Evolutionary conservation across 345 rosid species (phyloP), one percentile per base, ranked within the genome.

Genomic region (Conringia planisiliqua): DNA sequence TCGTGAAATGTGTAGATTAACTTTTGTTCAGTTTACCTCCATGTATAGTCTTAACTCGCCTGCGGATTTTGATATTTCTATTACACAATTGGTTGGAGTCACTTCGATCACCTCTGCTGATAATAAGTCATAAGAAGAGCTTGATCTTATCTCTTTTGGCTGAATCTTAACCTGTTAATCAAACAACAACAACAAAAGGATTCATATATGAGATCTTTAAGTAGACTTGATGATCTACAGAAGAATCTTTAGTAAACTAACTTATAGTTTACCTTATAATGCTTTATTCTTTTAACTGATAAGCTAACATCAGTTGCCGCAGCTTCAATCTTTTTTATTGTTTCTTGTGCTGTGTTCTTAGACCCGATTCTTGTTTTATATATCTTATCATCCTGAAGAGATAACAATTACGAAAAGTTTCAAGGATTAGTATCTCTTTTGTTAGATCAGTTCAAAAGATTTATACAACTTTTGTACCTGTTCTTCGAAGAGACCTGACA

Each of bases 21-120:
- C 12, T 7, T 38, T 29, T 64, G 16, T 39, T 48, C 3, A 50
- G n/a, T 44, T 58, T 83, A 88, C 97, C 91, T 90, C 87, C 72
- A 83, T 83, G 78, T 89, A 94, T 27, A 79, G 58, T 56, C 76
- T 75, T 48, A 85, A 68, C 72, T 91, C 87, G 71, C 93, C 96
- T 54, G 86, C 88, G 32, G 95, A 82, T 83, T 90, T 91, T 55
- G 97, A 85, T 83, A 91, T 83, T 83, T 94, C 95, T 38, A 94
- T 77, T 10, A 90, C 93, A 68, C 98, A 94, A 76, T 86, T 88
- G 17, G 85, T 84, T 13, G 98, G 98, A 74, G 97, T 83, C 66
- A 90, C 96, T 70, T 83, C 90, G 2, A 87, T 88, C 68, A 91
- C 97, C 88, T 93, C 90, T 63, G 95, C 97, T 64, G 92, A 89